Evolutionary conservation across 345 rosid species (phyloP).

Genomic region (Arabidopsis thaliana): TAIR10.1 NC_003076.8:25005501-25006000

Average conservation of each 20-base stretch:
- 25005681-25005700: neutral
- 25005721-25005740: constrained; percentile 27
- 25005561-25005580: neutral
- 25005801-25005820: constrained; percentile 76
- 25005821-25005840: constrained; percentile 14
- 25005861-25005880: neutral
- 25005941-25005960: constrained; percentile 74
- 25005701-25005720: constrained; percentile 1
- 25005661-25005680: neutral
- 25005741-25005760: constrained; percentile 55
- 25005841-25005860: too few relatives aligned
- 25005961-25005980: constrained; percentile 84
- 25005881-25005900: constrained; percentile 1
- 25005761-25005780: constrained; percentile 56
- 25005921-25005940: constrained; percentile 81
- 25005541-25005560: neutral
- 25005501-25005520: constrained; percentile 16
- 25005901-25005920: constrained; percentile 90
- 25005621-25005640: neutral
- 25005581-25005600: neutral
- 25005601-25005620: neutral
- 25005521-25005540: constrained; percentile 40
- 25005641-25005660: neutral
- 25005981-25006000: constrained; percentile 75
- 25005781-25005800: constrained; percentile 66